Percentiles rank a stretch among this genome's conserved stretches.
These are phyloP conservation scores for Chytriomyces hyalinus DNA, from an alignment of 192 early-diverging fungal species.

Conservation along the genomic window DNA sequence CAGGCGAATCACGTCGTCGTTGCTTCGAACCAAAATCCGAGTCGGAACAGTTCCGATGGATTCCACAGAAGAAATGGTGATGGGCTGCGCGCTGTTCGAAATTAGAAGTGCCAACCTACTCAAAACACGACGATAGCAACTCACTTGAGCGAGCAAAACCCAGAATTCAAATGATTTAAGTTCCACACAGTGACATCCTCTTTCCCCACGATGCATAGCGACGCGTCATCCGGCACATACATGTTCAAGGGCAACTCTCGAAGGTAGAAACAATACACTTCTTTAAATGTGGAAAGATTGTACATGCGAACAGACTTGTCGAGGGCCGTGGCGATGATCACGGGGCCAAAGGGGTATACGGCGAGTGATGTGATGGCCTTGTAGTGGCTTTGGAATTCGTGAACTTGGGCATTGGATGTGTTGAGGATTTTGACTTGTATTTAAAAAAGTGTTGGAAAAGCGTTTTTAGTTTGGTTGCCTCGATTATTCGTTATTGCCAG, in stretches of 20 bases:
- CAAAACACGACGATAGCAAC: neutral
- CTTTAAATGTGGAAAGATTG: slow-evolving; percentile 53
- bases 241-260: slow-evolving; percentile 49
- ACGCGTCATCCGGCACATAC: slow-evolving; percentile 49
- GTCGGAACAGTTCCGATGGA: slow-evolving; percentile 17
- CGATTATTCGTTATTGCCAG: neutral
- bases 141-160: slow-evolving; percentile 54
- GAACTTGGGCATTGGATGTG: slow-evolving; percentile 47
- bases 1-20: slow-evolving; percentile 57
- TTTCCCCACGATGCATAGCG: slow-evolving; percentile 43
- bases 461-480: neutral
- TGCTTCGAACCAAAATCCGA: slow-evolving; percentile 47
- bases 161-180: slow-evolving; percentile 56
- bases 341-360: slow-evolving; percentile 44
- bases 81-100: slow-evolving; percentile 38
- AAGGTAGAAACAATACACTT: slow-evolving; percentile 54
- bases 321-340: slow-evolving; percentile 48
- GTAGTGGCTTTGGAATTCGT: slow-evolving; percentile 55
- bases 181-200: slow-evolving; percentile 50
- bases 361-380: slow-evolving; percentile 50
- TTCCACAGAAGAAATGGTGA: slow-evolving; percentile 33
- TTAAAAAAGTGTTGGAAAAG: no score
- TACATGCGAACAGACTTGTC: slow-evolving; percentile 57
- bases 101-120: neutral
- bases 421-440: slow-evolving; percentile 49